Conservation (phyloP, 2,329 filamentous ascomycete genomes). For the Ustulina deusta region DNA sequence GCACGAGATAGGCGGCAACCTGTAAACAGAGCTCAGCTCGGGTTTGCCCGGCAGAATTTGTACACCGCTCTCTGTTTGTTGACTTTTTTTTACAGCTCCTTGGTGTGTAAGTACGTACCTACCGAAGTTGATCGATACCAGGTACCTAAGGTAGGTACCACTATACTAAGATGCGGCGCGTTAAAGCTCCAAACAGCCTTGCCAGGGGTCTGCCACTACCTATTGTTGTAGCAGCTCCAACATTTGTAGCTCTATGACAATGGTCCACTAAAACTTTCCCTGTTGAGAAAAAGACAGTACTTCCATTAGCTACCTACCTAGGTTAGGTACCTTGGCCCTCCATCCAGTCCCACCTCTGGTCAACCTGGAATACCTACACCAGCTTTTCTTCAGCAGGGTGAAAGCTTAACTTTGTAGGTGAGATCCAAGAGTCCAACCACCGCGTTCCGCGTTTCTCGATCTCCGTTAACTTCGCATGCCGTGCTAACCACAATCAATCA, state of each 20-base stretch:
- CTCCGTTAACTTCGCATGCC: slow-evolving; percentile 6
- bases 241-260: not conserved
- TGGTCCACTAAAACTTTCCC: not conserved
- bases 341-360: not conserved
- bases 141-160: too few species aligned
- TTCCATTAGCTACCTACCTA: not conserved
- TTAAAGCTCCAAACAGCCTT: not conserved
- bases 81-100: slow-evolving; percentile 26
- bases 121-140: not conserved
- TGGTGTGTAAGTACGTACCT: not conserved
- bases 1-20: slow-evolving; percentile 10
- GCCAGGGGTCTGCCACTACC: not conserved
- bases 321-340: not conserved
- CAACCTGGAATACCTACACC: slow-evolving; percentile 14
- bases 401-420: slow-evolving; percentile 13
- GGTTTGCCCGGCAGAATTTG: slow-evolving; percentile 38
- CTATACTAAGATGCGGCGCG: not conserved
- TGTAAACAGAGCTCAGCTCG: slow-evolving; percentile 21
- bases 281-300: slow-evolving; percentile 1
- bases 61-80: slow-evolving; percentile 39
- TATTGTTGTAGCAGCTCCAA: not conserved
- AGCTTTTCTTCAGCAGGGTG: slow-evolving; percentile 23
- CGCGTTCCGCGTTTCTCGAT: slow-evolving; percentile 12
- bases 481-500: not conserved
- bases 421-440: slow-evolving; percentile 7